A percentile compares a stretch with the other conserved stretches of the same genome.
phyloP scores from a whole-genome alignment of 352 stramenopile genomes.

The Pythium plurisporium region DNA sequence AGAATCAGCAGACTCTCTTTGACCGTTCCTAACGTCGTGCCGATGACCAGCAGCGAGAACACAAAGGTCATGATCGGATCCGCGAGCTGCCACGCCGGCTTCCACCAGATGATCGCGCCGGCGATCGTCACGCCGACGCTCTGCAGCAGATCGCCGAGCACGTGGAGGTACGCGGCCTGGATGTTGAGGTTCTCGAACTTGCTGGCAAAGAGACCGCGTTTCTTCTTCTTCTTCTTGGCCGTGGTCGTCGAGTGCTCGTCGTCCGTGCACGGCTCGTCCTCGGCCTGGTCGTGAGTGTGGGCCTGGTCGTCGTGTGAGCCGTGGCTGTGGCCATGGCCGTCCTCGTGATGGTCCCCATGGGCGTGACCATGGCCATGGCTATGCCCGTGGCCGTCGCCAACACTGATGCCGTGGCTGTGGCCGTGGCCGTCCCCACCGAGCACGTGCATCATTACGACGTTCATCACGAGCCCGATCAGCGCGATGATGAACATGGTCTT shows the following conservation, averaged over 20 bases:
- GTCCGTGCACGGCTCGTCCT: too few relatives aligned
- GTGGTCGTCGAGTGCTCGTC: too few relatives aligned
- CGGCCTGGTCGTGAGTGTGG: too few relatives aligned
- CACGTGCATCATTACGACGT: constrained; percentile 93
- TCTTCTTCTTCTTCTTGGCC: constrained; percentile 24
- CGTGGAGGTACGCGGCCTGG: constrained; percentile 96
- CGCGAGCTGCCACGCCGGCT: constrained; percentile 92
- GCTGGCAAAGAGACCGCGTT: constrained; percentile 15
- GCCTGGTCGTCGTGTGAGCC: constrained; percentile 15
- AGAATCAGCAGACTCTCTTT: constrained; percentile 90
- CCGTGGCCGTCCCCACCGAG: constrained; percentile 42
- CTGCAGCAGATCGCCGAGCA: constrained; percentile 96
- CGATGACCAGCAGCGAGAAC: constrained; percentile 94
- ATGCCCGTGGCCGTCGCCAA: constrained; percentile 44
- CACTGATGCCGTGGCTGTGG: constrained; percentile 12
- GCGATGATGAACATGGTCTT: constrained; percentile 95
- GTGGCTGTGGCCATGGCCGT: constrained; percentile 68
- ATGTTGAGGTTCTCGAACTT: constrained; percentile 93
- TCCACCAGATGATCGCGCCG: constrained; percentile 95
- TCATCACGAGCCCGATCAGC: constrained; percentile 91
- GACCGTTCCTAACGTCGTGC: constrained; percentile 91
- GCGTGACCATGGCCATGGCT: too few relatives aligned
- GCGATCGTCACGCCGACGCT: constrained; percentile 95
- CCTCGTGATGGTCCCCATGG: too few relatives aligned
- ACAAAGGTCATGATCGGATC: constrained; percentile 97